Evolutionary conservation across 768 basidiomycete genomes (phyloP).

Genomic region (Rubroboletus satanas): DNA sequence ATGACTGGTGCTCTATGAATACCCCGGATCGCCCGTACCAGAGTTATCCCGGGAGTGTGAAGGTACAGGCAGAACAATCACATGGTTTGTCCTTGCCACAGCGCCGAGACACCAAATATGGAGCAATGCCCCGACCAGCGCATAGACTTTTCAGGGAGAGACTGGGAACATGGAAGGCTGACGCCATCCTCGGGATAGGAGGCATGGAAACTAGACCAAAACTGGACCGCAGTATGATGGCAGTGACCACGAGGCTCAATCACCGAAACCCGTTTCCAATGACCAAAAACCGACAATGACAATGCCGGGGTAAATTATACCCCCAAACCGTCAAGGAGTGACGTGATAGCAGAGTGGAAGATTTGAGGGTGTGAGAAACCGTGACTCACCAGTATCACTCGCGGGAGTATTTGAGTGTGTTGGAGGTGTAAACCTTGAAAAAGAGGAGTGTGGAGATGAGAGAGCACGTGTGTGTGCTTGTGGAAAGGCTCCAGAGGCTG

Average conservation of each 20-base stretch:
- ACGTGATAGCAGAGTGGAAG: not conserved
- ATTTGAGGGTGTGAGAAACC: not conserved
- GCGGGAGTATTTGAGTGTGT: slow-evolving; percentile 24
- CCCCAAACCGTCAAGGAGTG: not conserved
- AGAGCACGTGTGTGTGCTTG: slow-evolving; percentile 8
- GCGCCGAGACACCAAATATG: not conserved
- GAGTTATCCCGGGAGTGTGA: not conserved
- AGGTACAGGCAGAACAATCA: not conserved
- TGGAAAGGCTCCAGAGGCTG: not conserved
- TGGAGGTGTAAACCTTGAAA: slow-evolving; percentile 23
- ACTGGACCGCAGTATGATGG: not conserved
- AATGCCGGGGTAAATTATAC: not conserved
- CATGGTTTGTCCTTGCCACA: not conserved
- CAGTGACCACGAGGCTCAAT: not conserved
- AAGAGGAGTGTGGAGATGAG: slow-evolving; percentile 19
- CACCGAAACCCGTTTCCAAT: not conserved
- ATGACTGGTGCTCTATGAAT: not conserved
- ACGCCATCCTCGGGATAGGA: not conserved
- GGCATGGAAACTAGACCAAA: not conserved
- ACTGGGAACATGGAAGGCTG: not conserved
- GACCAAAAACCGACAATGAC: not conserved
- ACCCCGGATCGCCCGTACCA: not conserved
- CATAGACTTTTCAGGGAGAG: too few species aligned
- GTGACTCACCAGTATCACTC: slow-evolving; percentile 27
- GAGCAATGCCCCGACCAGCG: not conserved